These are phyloP conservation scores for Trifolium dubium DNA, from an alignment of 306 rosid species.

Conservation along the genomic window DNA sequence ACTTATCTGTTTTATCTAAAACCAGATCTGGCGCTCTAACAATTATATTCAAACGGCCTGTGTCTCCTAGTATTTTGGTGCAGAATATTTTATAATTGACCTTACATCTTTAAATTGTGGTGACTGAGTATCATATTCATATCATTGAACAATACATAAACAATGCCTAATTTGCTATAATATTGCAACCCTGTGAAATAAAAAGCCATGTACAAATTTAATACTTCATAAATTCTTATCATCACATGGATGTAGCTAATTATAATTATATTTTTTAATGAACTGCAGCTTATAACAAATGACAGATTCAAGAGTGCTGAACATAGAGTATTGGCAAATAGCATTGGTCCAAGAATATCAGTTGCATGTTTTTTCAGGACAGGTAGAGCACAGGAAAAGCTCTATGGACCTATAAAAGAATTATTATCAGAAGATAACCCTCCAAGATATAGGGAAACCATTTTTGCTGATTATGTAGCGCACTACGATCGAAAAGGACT, in stretches of 20 bases:
- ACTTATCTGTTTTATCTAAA: too few relatives aligned
- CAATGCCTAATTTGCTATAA: too few relatives aligned
- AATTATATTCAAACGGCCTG: too few relatives aligned
- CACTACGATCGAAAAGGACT: constrained; percentile 35
- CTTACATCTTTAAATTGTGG: too few relatives aligned
- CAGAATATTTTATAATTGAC: too few relatives aligned
- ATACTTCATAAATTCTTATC: too few relatives aligned
- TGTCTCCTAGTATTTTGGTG: too few relatives aligned
- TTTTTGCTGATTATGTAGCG: constrained; percentile 25
- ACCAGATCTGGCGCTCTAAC: too few relatives aligned
- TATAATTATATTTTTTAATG: not conserved
- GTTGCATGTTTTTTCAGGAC: constrained; percentile 39
- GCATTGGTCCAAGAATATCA: constrained; percentile 39
- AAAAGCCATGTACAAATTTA: too few relatives aligned
- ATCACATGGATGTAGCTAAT: not conserved
- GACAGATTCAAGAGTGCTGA: constrained; percentile 42
- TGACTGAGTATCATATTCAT: too few relatives aligned
- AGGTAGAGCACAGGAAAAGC: constrained; percentile 8
- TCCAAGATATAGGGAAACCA: constrained; percentile 41
- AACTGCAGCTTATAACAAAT: constrained; percentile 44
- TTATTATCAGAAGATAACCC: constrained; percentile 40
- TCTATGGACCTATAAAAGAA: constrained; percentile 41
- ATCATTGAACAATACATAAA: too few relatives aligned
- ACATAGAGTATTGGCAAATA: constrained; percentile 40
- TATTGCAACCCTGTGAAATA: too few relatives aligned